These are phyloP conservation scores for Ogataea glucozyma DNA, from an alignment of 805 yeast species.

Conservation along the genomic window DNA sequence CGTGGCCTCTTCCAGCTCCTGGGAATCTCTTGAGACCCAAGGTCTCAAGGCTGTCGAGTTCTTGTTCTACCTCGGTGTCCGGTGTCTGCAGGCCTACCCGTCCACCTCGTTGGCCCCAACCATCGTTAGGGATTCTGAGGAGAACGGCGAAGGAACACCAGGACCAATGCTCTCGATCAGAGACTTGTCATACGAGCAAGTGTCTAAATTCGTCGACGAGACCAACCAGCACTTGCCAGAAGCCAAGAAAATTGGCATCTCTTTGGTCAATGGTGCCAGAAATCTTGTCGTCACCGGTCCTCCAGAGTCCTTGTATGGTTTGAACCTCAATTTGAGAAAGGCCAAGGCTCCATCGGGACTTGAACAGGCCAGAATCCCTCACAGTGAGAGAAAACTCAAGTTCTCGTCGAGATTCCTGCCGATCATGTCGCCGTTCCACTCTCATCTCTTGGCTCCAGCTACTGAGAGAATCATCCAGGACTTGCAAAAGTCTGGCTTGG, in stretches of 20 bases:
- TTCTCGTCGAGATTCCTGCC: constrained; percentile 94
- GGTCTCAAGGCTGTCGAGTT: constrained; percentile 79
- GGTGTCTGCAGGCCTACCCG: constrained; percentile 89
- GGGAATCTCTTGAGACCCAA: constrained; percentile 78
- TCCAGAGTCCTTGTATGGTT: constrained; percentile 95
- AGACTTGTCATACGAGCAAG: constrained; percentile 79
- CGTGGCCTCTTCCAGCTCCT: constrained; percentile 74
- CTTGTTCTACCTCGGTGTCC: constrained; percentile 89
- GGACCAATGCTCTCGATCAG: constrained; percentile 96
- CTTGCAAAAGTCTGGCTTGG: constrained; percentile 56
- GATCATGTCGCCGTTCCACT: constrained; percentile 95
- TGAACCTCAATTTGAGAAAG: constrained; percentile 87
- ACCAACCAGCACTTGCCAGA: constrained; percentile 93
- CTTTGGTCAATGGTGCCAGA: constrained; percentile 93
- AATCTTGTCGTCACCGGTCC: constrained; percentile 96
- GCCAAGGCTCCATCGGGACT: constrained; percentile 93
- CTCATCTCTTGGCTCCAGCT: constrained; percentile 77
- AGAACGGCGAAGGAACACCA: constrained; percentile 94
- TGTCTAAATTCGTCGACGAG: constrained; percentile 72
- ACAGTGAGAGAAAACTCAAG: constrained; percentile 89
- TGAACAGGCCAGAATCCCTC: constrained; percentile 94
- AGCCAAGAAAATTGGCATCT: constrained; percentile 87
- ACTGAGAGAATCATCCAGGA: constrained; percentile 66
- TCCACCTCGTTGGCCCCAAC: constrained; percentile 93
- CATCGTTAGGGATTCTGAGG: constrained; percentile 86